Percentiles rank a stretch among this genome's conserved stretches.
phyloP scores from a whole-genome alignment of 2,329 filamentous ascomycete species.

The Emmonsiellopsis sp. region DNA sequence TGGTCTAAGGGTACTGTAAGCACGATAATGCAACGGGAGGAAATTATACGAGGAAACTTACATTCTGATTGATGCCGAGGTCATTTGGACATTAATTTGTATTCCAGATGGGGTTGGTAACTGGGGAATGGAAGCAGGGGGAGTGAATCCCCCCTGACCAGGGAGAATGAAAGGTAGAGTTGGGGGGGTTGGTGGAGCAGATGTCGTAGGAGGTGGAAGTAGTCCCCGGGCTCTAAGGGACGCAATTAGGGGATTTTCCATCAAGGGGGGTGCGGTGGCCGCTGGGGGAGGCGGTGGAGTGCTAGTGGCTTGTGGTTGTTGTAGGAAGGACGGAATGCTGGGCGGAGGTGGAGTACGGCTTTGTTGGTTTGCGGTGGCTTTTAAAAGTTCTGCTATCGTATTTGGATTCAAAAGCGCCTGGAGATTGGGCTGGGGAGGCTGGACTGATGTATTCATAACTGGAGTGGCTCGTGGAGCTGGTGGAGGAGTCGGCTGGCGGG shows the following conservation, averaged over 20 bases:
- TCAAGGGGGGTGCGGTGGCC: conserved; percentile 27
- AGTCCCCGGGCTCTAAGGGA: conserved; percentile 61
- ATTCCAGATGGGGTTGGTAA: conserved; percentile 19
- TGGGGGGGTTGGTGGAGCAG: conserved; percentile 32
- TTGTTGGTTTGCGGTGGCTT: conserved; percentile 33
- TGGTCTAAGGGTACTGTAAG: conserved; percentile 41
- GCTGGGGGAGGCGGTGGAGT: conserved; percentile 39
- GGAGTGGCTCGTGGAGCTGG: conserved; percentile 3
- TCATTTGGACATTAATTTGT: conserved; percentile 44
- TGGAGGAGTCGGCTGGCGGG: conserved; percentile 25
- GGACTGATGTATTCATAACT: conserved; percentile 17
- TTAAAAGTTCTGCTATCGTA: conserved; percentile 37
- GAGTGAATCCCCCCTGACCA: conserved; percentile 27
- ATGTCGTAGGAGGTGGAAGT: conserved; percentile 41
- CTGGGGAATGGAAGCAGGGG: conserved; percentile 28
- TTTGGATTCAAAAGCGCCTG: conserved; percentile 30
- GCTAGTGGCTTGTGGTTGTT: conserved; percentile 50
- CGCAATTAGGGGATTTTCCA: conserved; percentile 55
- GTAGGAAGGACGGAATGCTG: conserved; percentile 34
- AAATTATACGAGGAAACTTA: conserved; percentile 37
- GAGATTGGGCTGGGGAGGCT: conserved; percentile 21
- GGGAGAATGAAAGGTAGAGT: conserved; percentile 34
- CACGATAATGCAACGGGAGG: neutral
- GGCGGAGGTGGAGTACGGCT: conserved; percentile 39
- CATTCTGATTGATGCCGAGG: conserved; percentile 63